Evolutionary conservation across 1,284 basidiomycete genomes (phyloP).

Genomic region (Malassezia japonica): DNA sequence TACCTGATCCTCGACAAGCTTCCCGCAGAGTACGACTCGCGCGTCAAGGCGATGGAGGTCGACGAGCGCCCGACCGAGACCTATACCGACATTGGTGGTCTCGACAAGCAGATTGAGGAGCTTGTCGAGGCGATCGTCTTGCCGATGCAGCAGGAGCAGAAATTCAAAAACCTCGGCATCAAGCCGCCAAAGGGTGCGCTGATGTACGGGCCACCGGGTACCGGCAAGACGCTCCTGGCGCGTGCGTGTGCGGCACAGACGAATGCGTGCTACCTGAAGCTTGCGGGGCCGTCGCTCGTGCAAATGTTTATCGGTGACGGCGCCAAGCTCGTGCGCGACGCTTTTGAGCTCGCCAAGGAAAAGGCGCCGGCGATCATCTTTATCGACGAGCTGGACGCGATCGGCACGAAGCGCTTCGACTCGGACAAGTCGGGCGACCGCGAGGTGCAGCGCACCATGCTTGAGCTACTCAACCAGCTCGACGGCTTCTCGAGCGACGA

Average conservation of each 20-base stretch:
- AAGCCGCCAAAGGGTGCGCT: constrained; percentile 66
- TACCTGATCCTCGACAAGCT: constrained; percentile 88
- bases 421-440: constrained; percentile 94
- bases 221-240: constrained; percentile 92
- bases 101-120: constrained; percentile 74
- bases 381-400: constrained; percentile 97
- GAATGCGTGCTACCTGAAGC: constrained; percentile 70
- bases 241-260: constrained; percentile 76
- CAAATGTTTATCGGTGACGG: constrained; percentile 90
- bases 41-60: constrained; percentile 87
- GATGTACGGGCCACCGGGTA: constrained; percentile 77
- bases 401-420: constrained; percentile 98
- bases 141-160: constrained; percentile 70
- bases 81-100: constrained; percentile 67
- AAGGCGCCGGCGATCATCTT: constrained; percentile 97
- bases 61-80: constrained; percentile 69
- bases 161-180: constrained; percentile 72
- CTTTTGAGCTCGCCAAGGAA: constrained; percentile 94
- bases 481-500: constrained; percentile 80
- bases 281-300: constrained; percentile 66
- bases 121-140: constrained; percentile 69
- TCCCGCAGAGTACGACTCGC: constrained; percentile 65
- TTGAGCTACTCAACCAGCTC: constrained; percentile 85
- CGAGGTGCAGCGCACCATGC: constrained; percentile 98
- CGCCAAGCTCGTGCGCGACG: constrained; percentile 93